Conservation (phyloP, 2,329 filamentous ascomycete species). For the Pseudocercospora crystallina region DNA sequence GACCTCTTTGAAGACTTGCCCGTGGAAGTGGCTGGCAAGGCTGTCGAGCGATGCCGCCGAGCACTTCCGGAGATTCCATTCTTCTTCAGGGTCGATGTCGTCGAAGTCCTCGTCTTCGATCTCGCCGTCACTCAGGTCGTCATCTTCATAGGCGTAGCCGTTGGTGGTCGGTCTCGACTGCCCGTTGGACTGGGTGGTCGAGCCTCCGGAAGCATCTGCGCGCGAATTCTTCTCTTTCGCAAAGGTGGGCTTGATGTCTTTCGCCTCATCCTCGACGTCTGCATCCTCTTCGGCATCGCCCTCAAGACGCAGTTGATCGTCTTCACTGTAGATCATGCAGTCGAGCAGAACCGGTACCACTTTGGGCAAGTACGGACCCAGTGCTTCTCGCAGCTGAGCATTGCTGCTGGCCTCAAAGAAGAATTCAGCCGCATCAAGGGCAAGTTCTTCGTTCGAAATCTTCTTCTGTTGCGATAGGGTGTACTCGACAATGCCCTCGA, state of each 20-base stretch:
- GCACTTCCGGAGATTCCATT: conserved; percentile 95
- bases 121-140: conserved; percentile 84
- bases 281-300: conserved; percentile 66
- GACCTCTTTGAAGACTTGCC: conserved; percentile 84
- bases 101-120: conserved; percentile 74
- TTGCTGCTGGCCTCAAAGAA: conserved; percentile 95
- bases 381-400: conserved; percentile 69
- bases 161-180: conserved; percentile 47
- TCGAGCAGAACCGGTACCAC: conserved; percentile 89
- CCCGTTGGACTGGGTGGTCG: conserved; percentile 53
- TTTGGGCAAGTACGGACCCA: conserved; percentile 75
- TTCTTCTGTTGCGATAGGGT: conserved; percentile 86
- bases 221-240: conserved; percentile 62
- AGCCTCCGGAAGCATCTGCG: conserved; percentile 50
- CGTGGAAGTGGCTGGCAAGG: conserved; percentile 85
- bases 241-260: conserved; percentile 92
- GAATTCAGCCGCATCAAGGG: conserved; percentile 93
- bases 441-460: conserved; percentile 78
- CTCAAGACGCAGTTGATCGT: conserved; percentile 83
- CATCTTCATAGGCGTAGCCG: conserved; percentile 47
- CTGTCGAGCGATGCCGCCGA: conserved; percentile 94
- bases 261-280: conserved; percentile 80
- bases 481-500: conserved; percentile 85
- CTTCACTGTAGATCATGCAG: conserved; percentile 94
- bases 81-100: conserved; percentile 76